Evolutionary conservation across 148 eudicot genomes (phyloP).

Genomic region (Cornus suecica): DNA sequence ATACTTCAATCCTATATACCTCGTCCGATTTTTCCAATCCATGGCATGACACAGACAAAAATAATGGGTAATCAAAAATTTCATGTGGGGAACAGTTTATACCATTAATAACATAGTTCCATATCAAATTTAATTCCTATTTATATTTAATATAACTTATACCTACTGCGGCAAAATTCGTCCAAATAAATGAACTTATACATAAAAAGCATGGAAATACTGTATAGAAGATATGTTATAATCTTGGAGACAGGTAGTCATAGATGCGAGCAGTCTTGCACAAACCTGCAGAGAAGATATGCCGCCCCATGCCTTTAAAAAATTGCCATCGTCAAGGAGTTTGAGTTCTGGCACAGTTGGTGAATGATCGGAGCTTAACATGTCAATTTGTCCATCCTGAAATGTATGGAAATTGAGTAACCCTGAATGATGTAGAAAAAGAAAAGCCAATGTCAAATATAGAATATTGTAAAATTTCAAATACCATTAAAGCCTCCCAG

Average conservation of each 20-base stretch:
- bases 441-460: background rate
- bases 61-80: too few relatives aligned
- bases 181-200: too few relatives aligned
- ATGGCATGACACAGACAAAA: too few relatives aligned
- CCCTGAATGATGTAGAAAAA: background rate
- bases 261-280: background rate
- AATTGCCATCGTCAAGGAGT: slow-evolving; percentile 72
- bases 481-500: slow-evolving; percentile 90
- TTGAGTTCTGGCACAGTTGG: slow-evolving; percentile 79
- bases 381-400: slow-evolving; percentile 84
- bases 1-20: too few relatives aligned
- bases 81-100: too few relatives aligned
- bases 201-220: background rate
- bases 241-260: background rate
- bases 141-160: too few relatives aligned
- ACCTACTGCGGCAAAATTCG: background rate
- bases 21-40: too few relatives aligned
- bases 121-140: too few relatives aligned
- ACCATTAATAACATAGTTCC: too few relatives aligned
- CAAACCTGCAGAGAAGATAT: slow-evolving; percentile 92
- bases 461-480: slow-evolving; percentile 4
- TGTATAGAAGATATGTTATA: background rate
- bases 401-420: slow-evolving; percentile 12
- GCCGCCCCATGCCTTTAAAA: slow-evolving; percentile 98
- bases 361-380: slow-evolving; percentile 98